phyloP scores from a whole-genome alignment of 208 protist genomes.

The Trypanosoma boissoni region DNA sequence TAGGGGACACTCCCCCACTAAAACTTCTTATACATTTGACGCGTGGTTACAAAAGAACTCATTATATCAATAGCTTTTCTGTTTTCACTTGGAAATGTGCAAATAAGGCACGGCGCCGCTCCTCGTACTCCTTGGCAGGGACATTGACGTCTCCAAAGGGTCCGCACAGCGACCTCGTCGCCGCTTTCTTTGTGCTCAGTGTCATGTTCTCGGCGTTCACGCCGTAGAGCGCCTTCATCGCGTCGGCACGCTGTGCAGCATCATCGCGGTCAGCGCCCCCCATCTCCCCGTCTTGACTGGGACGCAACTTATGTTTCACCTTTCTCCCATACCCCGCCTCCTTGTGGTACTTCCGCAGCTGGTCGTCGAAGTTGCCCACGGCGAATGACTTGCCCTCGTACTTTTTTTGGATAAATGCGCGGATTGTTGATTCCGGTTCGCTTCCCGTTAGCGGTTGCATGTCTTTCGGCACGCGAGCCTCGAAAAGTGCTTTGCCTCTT shows the following conservation, averaged over 20 bases:
- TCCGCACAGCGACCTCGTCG: conserved; percentile 58
- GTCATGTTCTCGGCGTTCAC: conserved; percentile 30
- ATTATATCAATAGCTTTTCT: not conserved
- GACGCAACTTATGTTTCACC: conserved; percentile 7
- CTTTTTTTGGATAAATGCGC: conserved; percentile 63
- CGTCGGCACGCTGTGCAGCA: conserved; percentile 17
- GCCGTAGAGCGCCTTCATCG: conserved; percentile 47
- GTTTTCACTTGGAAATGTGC: conserved; percentile 37
- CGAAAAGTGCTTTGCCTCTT: conserved; percentile 54
- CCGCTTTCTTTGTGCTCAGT: conserved; percentile 26
- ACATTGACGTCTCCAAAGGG: conserved; percentile 84
- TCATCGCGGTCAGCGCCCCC: not conserved
- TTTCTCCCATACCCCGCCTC: conserved; percentile 59
- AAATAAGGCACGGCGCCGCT: conserved; percentile 33
- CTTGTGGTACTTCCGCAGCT: conserved; percentile 50
- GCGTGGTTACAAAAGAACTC: too few species aligned
- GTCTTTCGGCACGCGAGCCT: conserved; percentile 34
- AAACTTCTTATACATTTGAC: too few species aligned
- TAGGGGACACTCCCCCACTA: not conserved
- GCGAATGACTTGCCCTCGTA: conserved; percentile 71
- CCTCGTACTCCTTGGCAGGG: conserved; percentile 52
- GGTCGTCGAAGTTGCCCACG: conserved; percentile 32
- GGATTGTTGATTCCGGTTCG: conserved; percentile 40
- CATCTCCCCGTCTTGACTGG: not conserved
- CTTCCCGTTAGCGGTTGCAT: conserved; percentile 17